Evolutionary conservation across 192 early-diverging fungal genomes (phyloP), one percentile per base, ranked within the genome.

Genomic region (Podila epigama): DNA sequence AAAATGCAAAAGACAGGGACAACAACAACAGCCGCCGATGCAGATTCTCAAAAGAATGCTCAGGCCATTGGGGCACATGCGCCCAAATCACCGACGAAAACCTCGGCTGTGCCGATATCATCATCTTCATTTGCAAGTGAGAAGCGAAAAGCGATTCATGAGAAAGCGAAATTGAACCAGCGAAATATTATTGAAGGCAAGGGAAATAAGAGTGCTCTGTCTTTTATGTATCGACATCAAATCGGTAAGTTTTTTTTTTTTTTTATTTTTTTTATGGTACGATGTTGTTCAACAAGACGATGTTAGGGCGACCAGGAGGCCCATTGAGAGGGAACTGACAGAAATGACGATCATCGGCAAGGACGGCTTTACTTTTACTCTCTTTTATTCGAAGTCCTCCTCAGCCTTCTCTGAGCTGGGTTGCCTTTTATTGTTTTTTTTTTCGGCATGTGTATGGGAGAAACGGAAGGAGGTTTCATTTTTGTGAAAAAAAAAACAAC

Each of bases 191-290:
- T 64, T 3, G 70, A 58, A 31, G 63, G 57, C 8, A 65, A 39
- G 15, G 52, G 58, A 9, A 39, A 53, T 50, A 63, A 62, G 31
- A 58, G 72, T 31, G 54, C 60, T 9, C 58, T 77, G 35, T 67
- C 65, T 9, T 77, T 77, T 40, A 68, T 77, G 72, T 77, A 77
- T 36, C 53, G 56, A 20, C 72, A 77, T 58, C 72, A 77, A 58
- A 51, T 77, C 28, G 65, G 72, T 77, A 59, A 58, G 58, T 42
- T 39, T 41, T 40, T 22, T 36, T 58, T 58, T 15, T 5, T 39
- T n/a, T 5, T 58, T 5, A 31, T 39, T 58, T n/a, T 20, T 25
- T 41, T 9, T 25, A 13, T 59, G 13, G 37, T 4, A 11, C 37
- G 13, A 12, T 35, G n/a, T 2, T 20, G 44, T 22, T 48, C 25